Base-by-base conservation (phyloP, 2,329 filamentous ascomycete genomes). In the Paracoccidioides lutzii region DNA sequence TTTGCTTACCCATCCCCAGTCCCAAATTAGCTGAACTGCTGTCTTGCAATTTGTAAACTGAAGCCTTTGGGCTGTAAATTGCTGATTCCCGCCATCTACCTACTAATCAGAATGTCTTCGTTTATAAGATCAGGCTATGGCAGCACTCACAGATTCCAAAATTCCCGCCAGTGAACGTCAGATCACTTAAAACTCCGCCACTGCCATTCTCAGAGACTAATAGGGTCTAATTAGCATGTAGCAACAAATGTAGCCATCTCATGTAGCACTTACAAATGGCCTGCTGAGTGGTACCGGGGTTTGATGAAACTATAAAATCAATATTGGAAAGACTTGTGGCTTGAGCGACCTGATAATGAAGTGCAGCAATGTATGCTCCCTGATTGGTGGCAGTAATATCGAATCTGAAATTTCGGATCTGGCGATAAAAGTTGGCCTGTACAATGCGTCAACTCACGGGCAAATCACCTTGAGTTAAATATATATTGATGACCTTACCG, bases 361-460 rank as follows among this genome's bases (percentile, higher is more conserved):
- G 52, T 3, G 46, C 58, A 15, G 49, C 48, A 32, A 75, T 38
- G 76, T 76, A 62, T 61, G 68, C 58, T 69, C 65, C 50, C 66
- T 65, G 49, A 66, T 73, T 53, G 71, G 71, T 43, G 60, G 59
- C 50, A 3, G 44, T 52, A 49, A 65, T 62, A 52, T 66, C 61
- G 1, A 66, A 62, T 22, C 59, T 64, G 52, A 66, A 66, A 38
- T 59, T 59, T 28, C 51, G 52, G n/a, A 59, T 59, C 5, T 49
- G 45, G 1, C 64, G 57, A 4, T 62, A 48, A 42, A 66, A 66
- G 14, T 65, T 64, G 42, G 51, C 51, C 51, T 45, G 12, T 28
- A 32, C 22, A 41, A 32, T 28, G 28, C 6, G 14, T 53, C 9
- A 44, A 14, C 4, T 33, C 22, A 38, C 8, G 12, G 9, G n/a